Evolutionary conservation across 2,329 filamentous ascomycete species (phyloP).

Genomic region (Dryadomyces quercus-mongolicae): DNA sequence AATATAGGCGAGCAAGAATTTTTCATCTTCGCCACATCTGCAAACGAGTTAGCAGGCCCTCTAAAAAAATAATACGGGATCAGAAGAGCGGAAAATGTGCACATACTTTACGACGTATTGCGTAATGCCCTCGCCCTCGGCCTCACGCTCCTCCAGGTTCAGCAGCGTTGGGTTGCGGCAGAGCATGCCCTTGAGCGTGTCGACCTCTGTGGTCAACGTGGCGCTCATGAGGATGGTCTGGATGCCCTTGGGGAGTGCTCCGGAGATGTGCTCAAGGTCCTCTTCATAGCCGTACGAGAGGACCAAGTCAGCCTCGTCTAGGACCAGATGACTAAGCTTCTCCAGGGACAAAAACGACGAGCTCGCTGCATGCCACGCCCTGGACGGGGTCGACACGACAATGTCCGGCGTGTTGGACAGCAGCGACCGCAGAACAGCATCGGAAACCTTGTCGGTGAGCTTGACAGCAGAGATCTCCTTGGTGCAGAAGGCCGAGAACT

Average conservation of each 20-base stretch:
- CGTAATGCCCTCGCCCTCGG: constrained; percentile 62
- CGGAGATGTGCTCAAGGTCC: constrained; percentile 69
- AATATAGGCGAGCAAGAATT: constrained; percentile 84
- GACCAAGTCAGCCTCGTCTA: constrained; percentile 91
- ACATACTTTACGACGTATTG: constrained; percentile 75
- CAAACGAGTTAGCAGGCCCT: constrained; percentile 1
- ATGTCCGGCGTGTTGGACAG: constrained; percentile 80
- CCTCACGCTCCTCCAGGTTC: constrained; percentile 72
- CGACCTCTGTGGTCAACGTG: constrained; percentile 72
- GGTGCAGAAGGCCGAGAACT: constrained; percentile 70
- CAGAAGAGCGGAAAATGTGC: neutral
- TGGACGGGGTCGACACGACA: constrained; percentile 81
- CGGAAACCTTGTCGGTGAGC: constrained; percentile 79
- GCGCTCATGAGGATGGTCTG: constrained; percentile 93
- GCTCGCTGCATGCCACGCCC: constrained; percentile 68
- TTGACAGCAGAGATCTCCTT: constrained; percentile 77
- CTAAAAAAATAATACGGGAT: constrained; percentile 3
- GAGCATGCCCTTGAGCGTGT: constrained; percentile 74
- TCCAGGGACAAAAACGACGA: constrained; percentile 58
- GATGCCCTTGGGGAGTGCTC: constrained; percentile 67
- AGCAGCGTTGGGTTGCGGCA: constrained; percentile 69
- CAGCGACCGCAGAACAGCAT: constrained; percentile 76
- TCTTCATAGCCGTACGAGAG: constrained; percentile 90
- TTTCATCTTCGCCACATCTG: constrained; percentile 89
- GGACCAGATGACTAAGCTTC: constrained; percentile 63